Percentiles rank a stretch among this genome's conserved stretches.
Conservation (phyloP, 2,329 filamentous ascomycete genomes). For the Trichoderma sp. region DNA sequence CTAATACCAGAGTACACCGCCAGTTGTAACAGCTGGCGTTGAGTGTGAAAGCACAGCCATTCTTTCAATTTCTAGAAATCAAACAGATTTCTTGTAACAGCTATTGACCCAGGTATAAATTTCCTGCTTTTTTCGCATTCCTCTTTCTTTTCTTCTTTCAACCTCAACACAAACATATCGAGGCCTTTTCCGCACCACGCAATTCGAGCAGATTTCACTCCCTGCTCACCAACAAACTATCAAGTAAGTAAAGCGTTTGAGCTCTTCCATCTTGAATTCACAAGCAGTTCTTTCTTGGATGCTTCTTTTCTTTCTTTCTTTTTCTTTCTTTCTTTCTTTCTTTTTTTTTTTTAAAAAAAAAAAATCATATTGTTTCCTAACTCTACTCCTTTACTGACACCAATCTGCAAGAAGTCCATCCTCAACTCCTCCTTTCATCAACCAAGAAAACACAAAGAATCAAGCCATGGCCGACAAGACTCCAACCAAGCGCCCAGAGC, state of each 20-base stretch:
- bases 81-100: background rate
- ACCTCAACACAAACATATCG: background rate
- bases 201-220: background rate
- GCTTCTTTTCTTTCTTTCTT: background rate
- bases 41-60: background rate
- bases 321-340: no score
- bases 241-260: background rate
- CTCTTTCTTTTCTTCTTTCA: background rate
- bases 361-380: background rate
- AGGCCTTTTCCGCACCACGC: background rate
- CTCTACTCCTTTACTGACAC: background rate
- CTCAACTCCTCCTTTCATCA: background rate
- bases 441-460: background rate
- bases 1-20: background rate
- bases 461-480: constrained; percentile 36
- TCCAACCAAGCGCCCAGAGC: constrained; percentile 39
- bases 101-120: background rate
- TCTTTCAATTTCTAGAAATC: background rate
- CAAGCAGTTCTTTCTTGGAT: no score
- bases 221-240: background rate
- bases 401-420: background rate
- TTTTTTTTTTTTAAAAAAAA: no score
- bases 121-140: background rate
- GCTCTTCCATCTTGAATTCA: background rate
- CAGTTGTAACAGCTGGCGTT: constrained; percentile 5